phyloP scores from a whole-genome alignment of 139 green algal genomes.

The Chlorella vulgaris region DNA sequence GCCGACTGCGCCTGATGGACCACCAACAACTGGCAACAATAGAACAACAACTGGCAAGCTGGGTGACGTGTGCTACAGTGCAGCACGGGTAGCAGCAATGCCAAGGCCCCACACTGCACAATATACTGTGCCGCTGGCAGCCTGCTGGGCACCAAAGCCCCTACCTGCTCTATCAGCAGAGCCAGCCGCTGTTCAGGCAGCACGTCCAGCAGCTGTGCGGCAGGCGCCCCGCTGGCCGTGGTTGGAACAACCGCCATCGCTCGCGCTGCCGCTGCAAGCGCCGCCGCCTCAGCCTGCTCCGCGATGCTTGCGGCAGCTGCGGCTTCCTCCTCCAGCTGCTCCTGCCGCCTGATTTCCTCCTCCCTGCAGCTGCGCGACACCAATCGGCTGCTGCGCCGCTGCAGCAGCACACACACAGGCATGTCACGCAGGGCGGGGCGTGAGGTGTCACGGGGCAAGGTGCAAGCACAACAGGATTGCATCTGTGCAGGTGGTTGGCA shows the following conservation, averaged over 20 bases:
- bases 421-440: no score
- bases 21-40: no score
- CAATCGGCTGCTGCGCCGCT: slow-evolving; percentile 41
- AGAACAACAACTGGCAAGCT: no score
- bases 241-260: slow-evolving; percentile 29
- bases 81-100: no score
- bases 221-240: slow-evolving; percentile 27
- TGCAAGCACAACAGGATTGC: no score
- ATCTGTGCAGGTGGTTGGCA: no score
- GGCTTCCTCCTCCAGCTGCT: slow-evolving; percentile 1
- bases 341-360: slow-evolving; percentile 15
- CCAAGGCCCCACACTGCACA: no score
- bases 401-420: neutral
- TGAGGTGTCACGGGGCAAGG: no score
- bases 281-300: slow-evolving; percentile 15
- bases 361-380: slow-evolving; percentile 26
- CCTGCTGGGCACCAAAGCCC: neutral
- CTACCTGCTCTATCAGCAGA: slow-evolving; percentile 34
- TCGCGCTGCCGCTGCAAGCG: neutral
- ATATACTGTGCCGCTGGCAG: no score
- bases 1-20: no score
- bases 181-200: slow-evolving; percentile 44
- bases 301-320: neutral
- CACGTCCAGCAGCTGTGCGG: slow-evolving; percentile 47
- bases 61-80: no score